A percentile compares a stretch with the other conserved stretches of the same genome.
phyloP scores from a whole-genome alignment of 2,329 filamentous ascomycete species.

The Fusarium pseudograminearum region DNA sequence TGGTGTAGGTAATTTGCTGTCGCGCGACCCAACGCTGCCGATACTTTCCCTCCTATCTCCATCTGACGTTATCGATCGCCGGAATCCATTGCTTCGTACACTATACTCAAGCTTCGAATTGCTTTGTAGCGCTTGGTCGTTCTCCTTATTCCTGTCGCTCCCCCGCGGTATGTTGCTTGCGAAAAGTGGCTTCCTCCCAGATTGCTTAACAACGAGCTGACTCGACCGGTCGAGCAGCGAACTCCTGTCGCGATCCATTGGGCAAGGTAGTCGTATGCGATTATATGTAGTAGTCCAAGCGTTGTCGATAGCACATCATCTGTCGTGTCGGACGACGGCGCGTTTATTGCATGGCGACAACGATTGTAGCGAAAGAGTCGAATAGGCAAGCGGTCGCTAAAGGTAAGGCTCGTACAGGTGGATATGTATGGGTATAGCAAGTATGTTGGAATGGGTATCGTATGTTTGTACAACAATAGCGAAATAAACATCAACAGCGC shows the following conservation, averaged over 20 bases:
- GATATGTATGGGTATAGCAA: constrained; percentile 2
- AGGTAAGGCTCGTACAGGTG: constrained; percentile 6
- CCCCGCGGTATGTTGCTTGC: constrained; percentile 41
- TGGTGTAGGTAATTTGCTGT: constrained; percentile 53
- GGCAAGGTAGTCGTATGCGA: not conserved
- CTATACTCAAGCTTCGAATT: constrained; percentile 28
- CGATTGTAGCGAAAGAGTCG: constrained; percentile 8
- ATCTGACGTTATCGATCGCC: constrained; percentile 48
- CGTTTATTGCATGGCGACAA: constrained; percentile 44
- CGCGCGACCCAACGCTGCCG: constrained; percentile 45
- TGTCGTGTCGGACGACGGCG: constrained; percentile 16
- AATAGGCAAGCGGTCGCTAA: not conserved
- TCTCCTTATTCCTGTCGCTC: constrained; percentile 43
- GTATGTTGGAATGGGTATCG: constrained; percentile 11
- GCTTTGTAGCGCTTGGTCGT: constrained; percentile 30
- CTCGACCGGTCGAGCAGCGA: constrained; percentile 41
- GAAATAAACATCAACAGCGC: constrained; percentile 33
- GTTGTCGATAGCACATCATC: constrained; percentile 40
- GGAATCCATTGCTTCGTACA: constrained; percentile 25
- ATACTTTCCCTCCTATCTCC: constrained; percentile 39
- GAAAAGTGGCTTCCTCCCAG: constrained; percentile 58
- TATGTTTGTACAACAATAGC: constrained; percentile 32
- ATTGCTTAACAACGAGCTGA: constrained; percentile 55
- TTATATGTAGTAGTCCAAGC: constrained; percentile 22
- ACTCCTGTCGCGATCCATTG: constrained; percentile 47